These are phyloP conservation scores for Kitagawia praeruptora DNA, from an alignment of 129 eudicot genomes.

Conservation along the genomic window DNA sequence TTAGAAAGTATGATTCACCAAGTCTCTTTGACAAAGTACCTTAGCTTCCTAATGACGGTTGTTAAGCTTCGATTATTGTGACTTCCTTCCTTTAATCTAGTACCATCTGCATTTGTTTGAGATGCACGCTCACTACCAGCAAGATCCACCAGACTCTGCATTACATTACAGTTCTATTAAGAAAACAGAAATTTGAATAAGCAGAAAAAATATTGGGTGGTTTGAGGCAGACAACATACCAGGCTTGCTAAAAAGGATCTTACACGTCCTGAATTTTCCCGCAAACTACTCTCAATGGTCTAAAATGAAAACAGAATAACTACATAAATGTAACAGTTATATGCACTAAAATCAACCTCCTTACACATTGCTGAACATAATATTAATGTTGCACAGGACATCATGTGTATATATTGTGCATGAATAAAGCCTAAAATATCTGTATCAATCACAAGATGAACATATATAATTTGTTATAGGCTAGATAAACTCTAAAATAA, in stretches of 20 bases:
- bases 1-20: not conserved
- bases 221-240: slow-evolving; percentile 34
- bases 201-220: slow-evolving; percentile 8
- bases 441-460: not conserved
- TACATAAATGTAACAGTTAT: slow-evolving; percentile 5
- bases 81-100: slow-evolving; percentile 87
- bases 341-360: not conserved
- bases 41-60: slow-evolving; percentile 87
- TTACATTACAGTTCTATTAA: slow-evolving; percentile 1
- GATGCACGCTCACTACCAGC: slow-evolving; percentile 97
- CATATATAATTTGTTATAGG: not conserved
- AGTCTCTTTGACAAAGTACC: slow-evolving; percentile 28
- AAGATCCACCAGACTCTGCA: slow-evolving; percentile 95
- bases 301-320: slow-evolving; percentile 18
- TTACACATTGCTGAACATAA: too few relatives aligned
- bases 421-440: not conserved
- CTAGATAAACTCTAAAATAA: slow-evolving; percentile 37
- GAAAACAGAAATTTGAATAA: not conserved
- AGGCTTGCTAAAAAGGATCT: slow-evolving; percentile 77
- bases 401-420: not conserved
- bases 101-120: slow-evolving; percentile 79
- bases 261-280: slow-evolving; percentile 62
- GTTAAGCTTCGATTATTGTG: slow-evolving; percentile 93
- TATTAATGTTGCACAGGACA: not conserved
- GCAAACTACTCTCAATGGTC: slow-evolving; percentile 77